phyloP scores from a whole-genome alignment of 257 asterid species.

The Solanum paucissectum region DNA sequence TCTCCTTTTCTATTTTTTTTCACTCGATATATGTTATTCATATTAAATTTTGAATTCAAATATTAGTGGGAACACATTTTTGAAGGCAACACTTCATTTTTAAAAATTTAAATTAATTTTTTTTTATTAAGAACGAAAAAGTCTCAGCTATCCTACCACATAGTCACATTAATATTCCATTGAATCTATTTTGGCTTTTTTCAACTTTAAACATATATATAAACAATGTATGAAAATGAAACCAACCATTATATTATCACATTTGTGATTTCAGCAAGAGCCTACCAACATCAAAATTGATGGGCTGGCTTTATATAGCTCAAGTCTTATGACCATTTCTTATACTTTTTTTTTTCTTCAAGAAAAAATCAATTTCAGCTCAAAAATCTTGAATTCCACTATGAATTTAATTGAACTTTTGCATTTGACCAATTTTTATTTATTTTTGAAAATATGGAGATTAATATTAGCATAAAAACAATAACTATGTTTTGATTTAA shows the following conservation, averaged over 20 bases:
- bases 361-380: neutral
- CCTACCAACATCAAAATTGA: neutral
- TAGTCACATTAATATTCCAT: neutral
- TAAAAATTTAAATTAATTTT: no score
- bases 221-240: neutral
- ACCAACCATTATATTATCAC: neutral
- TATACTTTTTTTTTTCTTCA: neutral
- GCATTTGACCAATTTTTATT: neutral
- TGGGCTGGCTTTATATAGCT: neutral
- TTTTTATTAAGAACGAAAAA: neutral
- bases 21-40: neutral
- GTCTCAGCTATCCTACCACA: neutral
- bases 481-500: no score
- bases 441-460: neutral
- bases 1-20: neutral
- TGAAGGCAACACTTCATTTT: neutral
- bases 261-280: neutral
- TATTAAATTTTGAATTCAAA: no score
- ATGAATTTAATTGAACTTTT: neutral
- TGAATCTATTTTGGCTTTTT: neutral
- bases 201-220: neutral
- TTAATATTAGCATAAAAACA: neutral
- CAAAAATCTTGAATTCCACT: neutral
- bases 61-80: neutral
- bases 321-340: neutral